phyloP scores from a whole-genome alignment of 768 basidiomycete genomes.

The Infundibulicybe gibba region DNA sequence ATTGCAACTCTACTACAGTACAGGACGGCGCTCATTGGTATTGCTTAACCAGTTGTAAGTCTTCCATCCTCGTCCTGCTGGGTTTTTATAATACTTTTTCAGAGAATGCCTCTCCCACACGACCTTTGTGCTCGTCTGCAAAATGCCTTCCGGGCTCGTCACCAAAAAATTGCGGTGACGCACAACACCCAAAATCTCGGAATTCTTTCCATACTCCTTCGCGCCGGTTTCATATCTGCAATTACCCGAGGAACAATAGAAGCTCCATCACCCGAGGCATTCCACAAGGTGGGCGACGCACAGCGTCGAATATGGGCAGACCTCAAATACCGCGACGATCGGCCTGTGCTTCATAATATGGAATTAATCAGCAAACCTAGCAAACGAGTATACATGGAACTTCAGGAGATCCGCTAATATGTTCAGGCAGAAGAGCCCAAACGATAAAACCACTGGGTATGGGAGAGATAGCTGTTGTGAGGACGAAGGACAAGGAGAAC shows the following conservation, averaged over 20 bases:
- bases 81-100: no score
- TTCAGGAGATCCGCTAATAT: conserved; percentile 73
- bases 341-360: conserved; percentile 79
- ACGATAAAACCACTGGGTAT: conserved; percentile 81
- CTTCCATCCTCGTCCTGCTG: no score
- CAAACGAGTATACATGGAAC: conserved; percentile 72
- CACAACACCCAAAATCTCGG: conserved; percentile 90
- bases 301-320: conserved; percentile 88
- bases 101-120: conserved; percentile 60
- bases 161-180: conserved; percentile 69
- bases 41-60: no score
- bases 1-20: no score
- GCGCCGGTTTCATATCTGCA: conserved; percentile 82
- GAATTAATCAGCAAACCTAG: conserved; percentile 81
- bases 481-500: conserved; percentile 63
- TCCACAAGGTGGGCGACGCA: conserved; percentile 53
- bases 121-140: conserved; percentile 88
- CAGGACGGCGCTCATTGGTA: no score
- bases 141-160: conserved; percentile 89
- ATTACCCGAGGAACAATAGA: conserved; percentile 75
- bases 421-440: conserved; percentile 79
- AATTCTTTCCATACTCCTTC: conserved; percentile 89
- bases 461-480: conserved; percentile 90
- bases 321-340: conserved; percentile 90
- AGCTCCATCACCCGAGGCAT: conserved; percentile 61